Evolutionary conservation across 2,329 filamentous ascomycete genomes (phyloP).

Genomic region (Colletotrichum sp.): DNA sequence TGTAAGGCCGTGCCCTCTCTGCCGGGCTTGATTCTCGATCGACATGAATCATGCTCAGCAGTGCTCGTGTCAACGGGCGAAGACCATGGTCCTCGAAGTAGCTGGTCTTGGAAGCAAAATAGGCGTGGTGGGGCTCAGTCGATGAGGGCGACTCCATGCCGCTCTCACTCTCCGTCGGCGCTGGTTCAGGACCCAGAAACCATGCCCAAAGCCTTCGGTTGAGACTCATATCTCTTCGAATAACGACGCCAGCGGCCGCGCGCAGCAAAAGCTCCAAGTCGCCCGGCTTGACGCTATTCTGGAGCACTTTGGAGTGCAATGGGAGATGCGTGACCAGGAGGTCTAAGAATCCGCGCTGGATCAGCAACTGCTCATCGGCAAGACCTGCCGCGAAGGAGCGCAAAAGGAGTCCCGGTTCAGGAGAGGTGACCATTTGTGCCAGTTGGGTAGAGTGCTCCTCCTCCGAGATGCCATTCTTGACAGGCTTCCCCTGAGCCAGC

Average conservation of each 20-base stretch:
- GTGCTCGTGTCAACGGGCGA: slow-evolving; percentile 72
- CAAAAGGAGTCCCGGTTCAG: slow-evolving; percentile 88
- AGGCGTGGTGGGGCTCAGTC: slow-evolving; percentile 46
- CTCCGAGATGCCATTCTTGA: slow-evolving; percentile 31
- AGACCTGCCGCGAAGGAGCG: slow-evolving; percentile 92
- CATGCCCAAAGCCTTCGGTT: slow-evolving; percentile 96
- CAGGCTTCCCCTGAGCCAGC: slow-evolving; percentile 30
- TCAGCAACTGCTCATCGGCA: slow-evolving; percentile 83
- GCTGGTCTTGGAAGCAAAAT: slow-evolving; percentile 65
- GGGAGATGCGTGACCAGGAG: slow-evolving; percentile 89
- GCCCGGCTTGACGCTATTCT: slow-evolving; percentile 70
- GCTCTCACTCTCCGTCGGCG: slow-evolving; percentile 51
- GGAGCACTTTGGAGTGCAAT: slow-evolving; percentile 80
- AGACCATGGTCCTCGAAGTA: slow-evolving; percentile 87
- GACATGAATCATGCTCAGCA: slow-evolving; percentile 76
- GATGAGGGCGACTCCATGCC: slow-evolving; percentile 49
- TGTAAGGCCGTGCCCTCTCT: slow-evolving; percentile 83
- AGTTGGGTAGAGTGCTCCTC: slow-evolving; percentile 57
- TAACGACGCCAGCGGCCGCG: slow-evolving; percentile 86
- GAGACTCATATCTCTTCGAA: slow-evolving; percentile 92
- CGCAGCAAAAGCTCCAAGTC: slow-evolving; percentile 84
- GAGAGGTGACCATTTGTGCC: slow-evolving; percentile 74
- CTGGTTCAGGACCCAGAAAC: slow-evolving; percentile 81
- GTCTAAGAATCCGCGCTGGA: slow-evolving; percentile 93
- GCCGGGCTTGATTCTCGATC: slow-evolving; percentile 54